Conservation (phyloP, 176 grass and related monocot genomes). For the Aegilops bicornis region DNA sequence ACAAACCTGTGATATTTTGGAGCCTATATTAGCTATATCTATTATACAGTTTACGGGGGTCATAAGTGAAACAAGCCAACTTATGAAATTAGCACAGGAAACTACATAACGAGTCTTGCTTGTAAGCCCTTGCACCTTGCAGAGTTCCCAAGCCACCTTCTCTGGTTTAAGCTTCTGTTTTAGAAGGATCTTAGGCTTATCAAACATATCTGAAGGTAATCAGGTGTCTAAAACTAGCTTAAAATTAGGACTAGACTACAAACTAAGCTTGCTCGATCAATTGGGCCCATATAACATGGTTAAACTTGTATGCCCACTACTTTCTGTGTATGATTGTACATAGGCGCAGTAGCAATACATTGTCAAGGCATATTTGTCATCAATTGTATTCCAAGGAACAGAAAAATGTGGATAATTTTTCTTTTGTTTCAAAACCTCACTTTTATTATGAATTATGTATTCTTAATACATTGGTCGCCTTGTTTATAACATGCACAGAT, state of each 20-base stretch:
- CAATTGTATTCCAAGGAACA: slow-evolving; percentile 2
- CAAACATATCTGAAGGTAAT: slow-evolving; percentile 13
- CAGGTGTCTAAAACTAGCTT: not conserved
- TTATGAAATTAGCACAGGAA: slow-evolving; percentile 9
- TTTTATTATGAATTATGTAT: slow-evolving; percentile 12
- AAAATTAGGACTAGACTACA: not conserved
- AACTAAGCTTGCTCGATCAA: not conserved
- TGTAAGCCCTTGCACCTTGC: slow-evolving; percentile 8
- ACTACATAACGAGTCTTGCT: not conserved
- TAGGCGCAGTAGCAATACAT: not conserved
- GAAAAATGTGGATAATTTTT: slow-evolving; percentile 1
- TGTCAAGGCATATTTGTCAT: slow-evolving; percentile 7
- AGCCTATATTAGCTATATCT: slow-evolving; percentile 5
- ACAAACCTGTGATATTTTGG: slow-evolving; percentile 5
- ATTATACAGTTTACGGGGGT: not conserved
- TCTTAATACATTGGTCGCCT: slow-evolving; percentile 2
- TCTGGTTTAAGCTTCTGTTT: slow-evolving; percentile 26
- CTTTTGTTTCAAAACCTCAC: not conserved
- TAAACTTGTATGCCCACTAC: not conserved
- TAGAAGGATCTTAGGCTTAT: slow-evolving; percentile 16
- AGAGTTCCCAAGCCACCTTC: slow-evolving; percentile 6
- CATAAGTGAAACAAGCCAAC: slow-evolving; percentile 16
- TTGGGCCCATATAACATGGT: not conserved
- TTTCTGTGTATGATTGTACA: not conserved
- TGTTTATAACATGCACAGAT: slow-evolving; percentile 8